A percentile compares a stretch with the other conserved stretches of the same genome.
These are phyloP conservation scores for Aspergillus awamori DNA, from an alignment of 2,329 filamentous ascomycete species.

Conservation along the genomic window DNA sequence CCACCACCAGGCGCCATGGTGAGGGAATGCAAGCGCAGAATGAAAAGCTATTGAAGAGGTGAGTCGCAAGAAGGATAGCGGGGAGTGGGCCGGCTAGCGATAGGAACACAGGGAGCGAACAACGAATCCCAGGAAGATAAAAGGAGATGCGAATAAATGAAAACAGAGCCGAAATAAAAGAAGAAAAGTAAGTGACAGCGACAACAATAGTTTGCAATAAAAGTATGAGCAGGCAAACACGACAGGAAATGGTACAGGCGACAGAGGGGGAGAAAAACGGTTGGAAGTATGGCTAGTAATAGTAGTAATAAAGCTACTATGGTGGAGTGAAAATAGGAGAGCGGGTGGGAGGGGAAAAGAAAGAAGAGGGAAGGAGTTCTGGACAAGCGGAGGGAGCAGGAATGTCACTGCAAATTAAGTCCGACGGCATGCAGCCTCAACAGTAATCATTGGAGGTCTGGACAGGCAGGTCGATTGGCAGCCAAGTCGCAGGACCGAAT, in stretches of 20 bases:
- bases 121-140: background rate
- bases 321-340: conserved; percentile 11
- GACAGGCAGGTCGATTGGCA: conserved; percentile 14
- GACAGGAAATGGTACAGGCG: conserved; percentile 19
- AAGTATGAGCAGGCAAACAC: conserved; percentile 10
- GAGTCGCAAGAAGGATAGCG: conserved; percentile 3
- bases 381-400: conserved; percentile 20
- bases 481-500: conserved; percentile 18
- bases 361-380: conserved; percentile 20
- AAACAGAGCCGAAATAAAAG: background rate
- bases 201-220: background rate
- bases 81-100: background rate
- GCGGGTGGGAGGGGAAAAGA: conserved; percentile 11
- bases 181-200: background rate
- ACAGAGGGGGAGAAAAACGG: conserved; percentile 11
- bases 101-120: conserved; percentile 6
- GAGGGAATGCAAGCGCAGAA: conserved; percentile 1
- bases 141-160: background rate
- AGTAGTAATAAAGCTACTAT: background rate
- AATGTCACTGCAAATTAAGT: conserved; percentile 25
- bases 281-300: conserved; percentile 11
- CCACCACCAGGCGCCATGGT: conserved; percentile 45
- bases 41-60: background rate
- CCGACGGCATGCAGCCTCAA: conserved; percentile 20
- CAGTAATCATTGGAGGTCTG: conserved; percentile 19